Evolutionary conservation across 805 yeast species (phyloP), one percentile per base, ranked within the genome.

Genomic region (Candida montana): DNA sequence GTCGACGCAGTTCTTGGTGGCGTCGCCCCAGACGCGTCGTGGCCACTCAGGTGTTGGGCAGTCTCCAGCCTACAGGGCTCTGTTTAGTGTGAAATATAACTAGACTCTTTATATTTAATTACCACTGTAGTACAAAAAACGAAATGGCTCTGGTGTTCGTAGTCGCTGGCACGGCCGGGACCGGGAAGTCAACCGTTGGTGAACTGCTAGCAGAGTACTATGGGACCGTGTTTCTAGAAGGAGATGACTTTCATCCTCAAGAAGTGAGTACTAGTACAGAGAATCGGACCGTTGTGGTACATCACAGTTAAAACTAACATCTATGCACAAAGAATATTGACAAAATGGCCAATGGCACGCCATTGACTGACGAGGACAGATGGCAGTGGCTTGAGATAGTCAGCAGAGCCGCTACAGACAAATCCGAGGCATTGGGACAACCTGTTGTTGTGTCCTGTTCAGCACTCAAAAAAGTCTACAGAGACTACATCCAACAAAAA

Each of bases 131-230:
- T 21, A 21, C 24, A 7, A 7, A 9, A 21, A 21, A 21, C 24
- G 9, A 7, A 9, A 21, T 6, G 9, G 24, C 9, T 21, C n/a
- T n/a, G 3, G 76, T 79, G 2, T 61, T 77, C 24, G 79, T 89
- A 2, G 78, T 91, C 8, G 96, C 95, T 11, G 99, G 99, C 0
- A 96, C 98, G 1, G 90, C 96, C 0, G 98, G 98, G 8, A 84
- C 96, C 2, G 99, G 99, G 1, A 93, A 93, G 59, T 72, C 95
- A 18, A 86, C 96, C 2, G 74, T 84, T 17, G 95, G 86, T 0
- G 64, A 65, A 12, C 54, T 61, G 10, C 54, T 90, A 17, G 61
- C 82, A 0, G 45, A 63, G 17, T 55, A 62, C 18, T 70, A 77
- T 16, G 45, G 61, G 3, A 69, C 82, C 37, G 69, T 78, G 2